phyloP scores from a whole-genome alignment of 495 filamentous ascomycete species.

The Xylaria nigripes region DNA sequence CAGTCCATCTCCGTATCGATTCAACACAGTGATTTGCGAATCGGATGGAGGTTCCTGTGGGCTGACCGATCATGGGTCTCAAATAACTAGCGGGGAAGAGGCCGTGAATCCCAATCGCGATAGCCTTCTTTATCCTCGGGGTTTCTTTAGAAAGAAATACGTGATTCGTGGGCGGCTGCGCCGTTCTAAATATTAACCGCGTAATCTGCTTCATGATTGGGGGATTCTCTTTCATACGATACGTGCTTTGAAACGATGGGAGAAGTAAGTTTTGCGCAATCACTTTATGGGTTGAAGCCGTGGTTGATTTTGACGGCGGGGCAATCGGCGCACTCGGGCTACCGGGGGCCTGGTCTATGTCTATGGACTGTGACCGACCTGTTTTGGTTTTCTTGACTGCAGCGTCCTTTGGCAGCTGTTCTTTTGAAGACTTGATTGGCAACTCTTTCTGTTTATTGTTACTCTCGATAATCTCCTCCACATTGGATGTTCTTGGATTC shows the following conservation, averaged over 20 bases:
- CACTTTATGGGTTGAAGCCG: slow-evolving; percentile 26
- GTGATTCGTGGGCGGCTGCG: slow-evolving; percentile 56
- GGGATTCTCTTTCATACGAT: slow-evolving; percentile 55
- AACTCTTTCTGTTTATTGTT: slow-evolving; percentile 30
- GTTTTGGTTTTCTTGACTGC: slow-evolving; percentile 41
- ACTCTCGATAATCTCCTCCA: slow-evolving; percentile 40
- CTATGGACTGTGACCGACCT: slow-evolving; percentile 40
- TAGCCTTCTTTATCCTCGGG: slow-evolving; percentile 66
- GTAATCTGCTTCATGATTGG: slow-evolving; percentile 66
- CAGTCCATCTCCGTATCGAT: slow-evolving; percentile 73
- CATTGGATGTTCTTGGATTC: slow-evolving; percentile 51
- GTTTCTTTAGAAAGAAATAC: slow-evolving; percentile 62
- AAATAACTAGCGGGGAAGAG: slow-evolving; percentile 83
- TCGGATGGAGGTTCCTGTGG: slow-evolving; percentile 86
- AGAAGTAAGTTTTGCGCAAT: slow-evolving; percentile 55
- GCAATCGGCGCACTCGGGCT: slow-evolving; percentile 30
- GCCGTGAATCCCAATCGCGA: slow-evolving; percentile 92
- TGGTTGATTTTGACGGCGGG: slow-evolving; percentile 15
- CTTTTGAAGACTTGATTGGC: slow-evolving; percentile 20
- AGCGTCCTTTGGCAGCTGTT: slow-evolving; percentile 20
- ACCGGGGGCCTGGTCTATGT: slow-evolving; percentile 32
- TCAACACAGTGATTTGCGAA: slow-evolving; percentile 85
- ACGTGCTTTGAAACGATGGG: slow-evolving; percentile 60
- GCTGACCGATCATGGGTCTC: slow-evolving; percentile 81
- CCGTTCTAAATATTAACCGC: slow-evolving; percentile 53